Conservation (phyloP, 768 basidiomycete genomes). For the Galerina sulciceps region DNA sequence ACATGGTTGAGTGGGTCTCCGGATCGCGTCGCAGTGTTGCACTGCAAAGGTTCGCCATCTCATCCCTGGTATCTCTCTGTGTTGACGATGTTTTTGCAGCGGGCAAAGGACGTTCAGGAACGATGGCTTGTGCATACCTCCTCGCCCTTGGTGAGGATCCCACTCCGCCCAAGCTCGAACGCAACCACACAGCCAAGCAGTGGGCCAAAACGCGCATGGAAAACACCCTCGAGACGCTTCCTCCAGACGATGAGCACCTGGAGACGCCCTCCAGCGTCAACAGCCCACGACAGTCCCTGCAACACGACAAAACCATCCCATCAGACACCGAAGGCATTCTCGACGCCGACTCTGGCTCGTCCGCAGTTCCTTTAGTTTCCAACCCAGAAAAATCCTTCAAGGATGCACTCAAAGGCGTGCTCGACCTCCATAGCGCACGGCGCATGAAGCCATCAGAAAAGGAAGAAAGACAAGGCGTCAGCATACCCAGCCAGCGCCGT, state of each 20-base stretch:
- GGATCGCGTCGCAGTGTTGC: conserved; percentile 77
- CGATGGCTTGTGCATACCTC: conserved; percentile 82
- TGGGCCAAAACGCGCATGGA: conserved; percentile 52
- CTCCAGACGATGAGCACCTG: conserved; percentile 37
- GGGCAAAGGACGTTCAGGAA: conserved; percentile 86
- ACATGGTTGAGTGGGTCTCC: conserved; percentile 69
- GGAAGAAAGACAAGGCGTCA: conserved; percentile 61
- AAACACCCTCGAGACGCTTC: conserved; percentile 51
- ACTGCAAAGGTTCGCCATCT: conserved; percentile 73
- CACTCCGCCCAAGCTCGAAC: conserved; percentile 49
- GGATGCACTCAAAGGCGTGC: conserved; percentile 54
- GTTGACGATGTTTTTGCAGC: conserved; percentile 39
- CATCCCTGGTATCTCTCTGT: conserved; percentile 1
- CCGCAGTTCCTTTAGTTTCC: conserved; percentile 1
- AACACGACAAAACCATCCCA: neutral
- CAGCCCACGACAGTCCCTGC: neutral
- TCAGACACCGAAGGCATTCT: conserved; percentile 22
- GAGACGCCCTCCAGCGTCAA: neutral
- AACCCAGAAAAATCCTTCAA: conserved; percentile 36
- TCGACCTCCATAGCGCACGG: conserved; percentile 70
- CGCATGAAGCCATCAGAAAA: conserved; percentile 59
- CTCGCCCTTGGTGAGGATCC: conserved; percentile 59
- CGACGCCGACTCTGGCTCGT: conserved; percentile 16
- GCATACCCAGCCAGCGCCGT: conserved; percentile 81
- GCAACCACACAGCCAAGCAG: conserved; percentile 51